Evolutionary conservation across 2,329 filamentous ascomycete species (phyloP), one percentile per base, ranked within the genome.

Genomic region (Paraphaeosphaeria minitans): DNA sequence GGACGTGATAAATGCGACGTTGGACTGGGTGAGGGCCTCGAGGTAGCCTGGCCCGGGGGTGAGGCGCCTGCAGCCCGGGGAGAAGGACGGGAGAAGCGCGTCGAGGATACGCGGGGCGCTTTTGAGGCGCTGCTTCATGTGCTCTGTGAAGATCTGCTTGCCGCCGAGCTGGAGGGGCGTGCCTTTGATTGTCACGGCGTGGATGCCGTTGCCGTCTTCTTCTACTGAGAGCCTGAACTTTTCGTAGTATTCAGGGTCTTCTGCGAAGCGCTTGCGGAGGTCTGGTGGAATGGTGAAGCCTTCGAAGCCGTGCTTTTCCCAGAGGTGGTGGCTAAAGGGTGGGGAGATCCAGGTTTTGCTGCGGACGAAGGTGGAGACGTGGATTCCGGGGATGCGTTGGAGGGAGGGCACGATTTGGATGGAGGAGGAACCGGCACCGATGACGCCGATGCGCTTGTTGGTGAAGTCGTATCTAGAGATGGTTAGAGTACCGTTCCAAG

Each of bases 41-140:
- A 85, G 77, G 63, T 83, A 85, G 0, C 82, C 82, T 24, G 80
- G 79, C 0, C 82, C 82, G 0, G 83, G 83, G 0, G 83, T 83
- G 19, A 83, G 63, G 2, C 82, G 75, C 10, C 81, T 74, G 56
- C 82, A 84, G 1, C 81, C 82, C 7, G 77, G 77, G 0, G 78
- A 72, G 59, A 81, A 82, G 4, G 66, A 67, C 0, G 80, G 80
- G 16, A 79, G 70, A 2, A 82, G 66, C 37, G 72, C 68, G 16
- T 79, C 74, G 59, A 76, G 77, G 53, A 80, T 77, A 12, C 81
- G 71, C 0, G 78, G 78, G 22, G 72, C 71, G 54, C 65, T 69
- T 42, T 66, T 66, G 5, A 82, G 65, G 10, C 76, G 63, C 21
- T 72, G 58, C 53, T 71, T 73, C 80, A 82, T 82, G 49, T 75